A percentile compares a stretch with the other conserved stretches of the same genome.
Evolutionary conservation across 108 stramenopile genomes (phyloP).

Genomic region (Nitzschia inconspicua): DNA sequence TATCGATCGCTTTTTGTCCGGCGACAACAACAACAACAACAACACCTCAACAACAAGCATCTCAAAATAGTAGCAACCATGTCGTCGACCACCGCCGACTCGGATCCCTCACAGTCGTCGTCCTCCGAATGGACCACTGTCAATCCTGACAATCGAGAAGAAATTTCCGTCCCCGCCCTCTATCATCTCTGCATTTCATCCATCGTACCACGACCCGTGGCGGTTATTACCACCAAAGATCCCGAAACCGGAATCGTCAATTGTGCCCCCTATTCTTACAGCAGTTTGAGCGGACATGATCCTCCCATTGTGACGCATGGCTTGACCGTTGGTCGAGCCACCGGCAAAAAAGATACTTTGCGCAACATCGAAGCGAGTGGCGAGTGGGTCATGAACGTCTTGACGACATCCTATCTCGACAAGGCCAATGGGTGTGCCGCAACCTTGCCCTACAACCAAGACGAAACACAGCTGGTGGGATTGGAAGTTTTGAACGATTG

Average conservation of each 20-base stretch:
- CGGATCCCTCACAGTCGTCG: too few species aligned
- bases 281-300: constrained; percentile 15
- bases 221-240: constrained; percentile 20
- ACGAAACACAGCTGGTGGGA: constrained; percentile 7
- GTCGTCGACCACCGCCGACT: too few species aligned
- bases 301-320: constrained; percentile 30
- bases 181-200: constrained; percentile 29
- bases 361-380: constrained; percentile 22
- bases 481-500: constrained; percentile 5
- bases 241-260: constrained; percentile 8
- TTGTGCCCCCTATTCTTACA: constrained; percentile 35
- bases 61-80: too few species aligned
- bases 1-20: too few species aligned
- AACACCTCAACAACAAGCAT: too few species aligned
- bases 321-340: constrained; percentile 7
- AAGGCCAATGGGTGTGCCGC: constrained; percentile 28
- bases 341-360: constrained; percentile 25
- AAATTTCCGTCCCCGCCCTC: constrained; percentile 4
- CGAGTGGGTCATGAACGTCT: constrained; percentile 33
- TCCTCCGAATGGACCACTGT: constrained; percentile 13
- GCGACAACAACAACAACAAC: too few species aligned
- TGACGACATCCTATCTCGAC: constrained; percentile 10
- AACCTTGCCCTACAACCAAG: constrained; percentile 1
- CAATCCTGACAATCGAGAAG: constrained; percentile 12
- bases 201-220: constrained; percentile 26